Evolutionary conservation across 805 yeast species (phyloP), one percentile per base, ranked within the genome.

Genomic region (Naumovozyma baii): DNA sequence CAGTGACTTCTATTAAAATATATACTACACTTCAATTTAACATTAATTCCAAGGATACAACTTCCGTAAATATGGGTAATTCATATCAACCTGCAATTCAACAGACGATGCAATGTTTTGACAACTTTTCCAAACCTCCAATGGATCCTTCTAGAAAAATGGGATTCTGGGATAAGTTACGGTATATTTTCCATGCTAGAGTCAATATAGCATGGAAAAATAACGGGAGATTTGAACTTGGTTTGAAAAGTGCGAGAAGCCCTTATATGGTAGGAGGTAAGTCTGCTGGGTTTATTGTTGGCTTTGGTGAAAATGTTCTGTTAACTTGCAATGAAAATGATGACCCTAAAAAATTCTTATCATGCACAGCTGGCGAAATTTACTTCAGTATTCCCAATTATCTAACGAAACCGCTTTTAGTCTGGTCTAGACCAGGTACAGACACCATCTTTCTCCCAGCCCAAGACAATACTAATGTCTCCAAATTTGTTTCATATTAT

Each of bases 151-250:
- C 95, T 2, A 72, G 76, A 3, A 82, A 81, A 49, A 63, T 86
- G 12, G 97, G 97, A 0, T 79, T 87, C 49, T 88, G 97, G 97
- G 97, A 88, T 60, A 90, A 87, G 56, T 61, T 86, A 19, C 65
- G 95, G 37, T 69, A 78, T 20, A 68, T 81, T 13, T 64, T 86
- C 49, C 96, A 88, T 63, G 94, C 95, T 0, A 71, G 74, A 15
- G 61, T 80, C 39, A 60, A 58, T 2, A 67, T 86, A 40, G 54
- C 62, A 13, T 73, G 83, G 69, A 61, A 61, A 2, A 59, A 73
- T 17, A 64, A 71, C 1, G 72, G 76, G 10, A 66, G 68, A 15
- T 66, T 83, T 33, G 73, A 76, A 41, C 70, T 81, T 5, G 69
- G 76, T 2, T 65, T 81, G 51, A 83, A 84, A 53, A 92, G 94